These are phyloP conservation scores for Trypanosoma melophagium DNA, from an alignment of 208 protist species.

Conservation along the genomic window DNA sequence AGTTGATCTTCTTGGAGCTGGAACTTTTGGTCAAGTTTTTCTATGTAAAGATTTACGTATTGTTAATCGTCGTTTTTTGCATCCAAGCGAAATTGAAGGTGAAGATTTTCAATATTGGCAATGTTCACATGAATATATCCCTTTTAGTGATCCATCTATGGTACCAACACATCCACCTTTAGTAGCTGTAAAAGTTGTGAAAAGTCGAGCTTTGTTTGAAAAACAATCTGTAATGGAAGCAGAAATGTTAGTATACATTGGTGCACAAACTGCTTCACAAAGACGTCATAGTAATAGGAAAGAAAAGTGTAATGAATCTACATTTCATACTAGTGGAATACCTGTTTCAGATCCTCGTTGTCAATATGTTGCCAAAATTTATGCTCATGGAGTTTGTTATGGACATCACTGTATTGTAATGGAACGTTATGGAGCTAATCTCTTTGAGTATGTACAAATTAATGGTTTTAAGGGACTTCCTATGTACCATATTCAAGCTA, in stretches of 20 bases:
- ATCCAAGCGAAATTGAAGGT: constrained; percentile 64
- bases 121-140: constrained; percentile 76
- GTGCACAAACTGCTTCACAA: constrained; percentile 42
- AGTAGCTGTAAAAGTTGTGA: constrained; percentile 86
- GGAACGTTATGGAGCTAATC: constrained; percentile 89
- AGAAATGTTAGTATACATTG: constrained; percentile 85
- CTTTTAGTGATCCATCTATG: constrained; percentile 65
- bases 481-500: constrained; percentile 83
- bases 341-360: constrained; percentile 65
- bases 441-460: constrained; percentile 87
- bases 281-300: background rate
- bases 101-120: constrained; percentile 87
- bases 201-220: constrained; percentile 69
- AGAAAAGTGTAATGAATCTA: background rate
- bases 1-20: constrained; percentile 69
- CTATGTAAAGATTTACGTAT: constrained; percentile 85
- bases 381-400: constrained; percentile 74
- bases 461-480: constrained; percentile 76
- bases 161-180: constrained; percentile 56
- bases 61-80: constrained; percentile 60
- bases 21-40: constrained; percentile 87
- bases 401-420: constrained; percentile 91
- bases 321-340: constrained; percentile 22
- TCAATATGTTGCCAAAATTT: constrained; percentile 57
- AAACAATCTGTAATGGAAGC: constrained; percentile 80